Evolutionary conservation across 768 basidiomycete species (phyloP).

Genomic region (Boletellus emodensis): DNA sequence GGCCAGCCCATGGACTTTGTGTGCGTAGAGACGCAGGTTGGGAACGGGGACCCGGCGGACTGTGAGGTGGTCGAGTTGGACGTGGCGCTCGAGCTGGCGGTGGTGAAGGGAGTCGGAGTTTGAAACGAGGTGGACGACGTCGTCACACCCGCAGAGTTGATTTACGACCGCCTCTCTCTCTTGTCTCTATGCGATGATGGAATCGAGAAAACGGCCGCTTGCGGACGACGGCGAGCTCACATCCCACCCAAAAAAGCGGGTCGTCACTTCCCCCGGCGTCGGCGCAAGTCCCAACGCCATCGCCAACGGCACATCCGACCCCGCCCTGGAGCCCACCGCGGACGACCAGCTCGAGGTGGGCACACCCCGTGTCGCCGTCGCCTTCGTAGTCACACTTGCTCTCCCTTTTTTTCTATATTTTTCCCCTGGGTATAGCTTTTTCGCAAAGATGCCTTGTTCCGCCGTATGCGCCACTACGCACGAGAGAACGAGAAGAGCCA

Average conservation of each 20-base stretch:
- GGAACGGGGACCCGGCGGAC: slow-evolving; percentile 69
- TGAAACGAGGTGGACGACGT: slow-evolving; percentile 14
- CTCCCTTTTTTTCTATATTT: slow-evolving; percentile 1
- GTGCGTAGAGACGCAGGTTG: slow-evolving; percentile 93
- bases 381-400: slow-evolving; percentile 21
- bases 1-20: slow-evolving; percentile 69
- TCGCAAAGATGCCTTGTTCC: slow-evolving; percentile 81
- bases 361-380: slow-evolving; percentile 19
- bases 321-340: slow-evolving; percentile 43
- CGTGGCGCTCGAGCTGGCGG: slow-evolving; percentile 26
- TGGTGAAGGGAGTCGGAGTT: slow-evolving; percentile 21
- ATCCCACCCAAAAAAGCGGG: slow-evolving; percentile 52
- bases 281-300: slow-evolving; percentile 45
- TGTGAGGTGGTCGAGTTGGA: slow-evolving; percentile 77
- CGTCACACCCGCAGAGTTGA: background rate
- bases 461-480: slow-evolving; percentile 80
- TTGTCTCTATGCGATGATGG: slow-evolving; percentile 36
- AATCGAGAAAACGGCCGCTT: slow-evolving; percentile 59
- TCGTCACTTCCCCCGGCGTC: slow-evolving; percentile 38
- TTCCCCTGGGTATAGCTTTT: slow-evolving; percentile 50
- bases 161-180: slow-evolving; percentile 1
- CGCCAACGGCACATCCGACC: slow-evolving; percentile 38
- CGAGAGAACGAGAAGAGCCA: slow-evolving; percentile 67
- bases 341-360: slow-evolving; percentile 64
- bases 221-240: slow-evolving; percentile 46